Evolutionary conservation across 2,329 filamentous ascomycete species (phyloP).

Genomic region (Aspergillus aculeatinus): DNA sequence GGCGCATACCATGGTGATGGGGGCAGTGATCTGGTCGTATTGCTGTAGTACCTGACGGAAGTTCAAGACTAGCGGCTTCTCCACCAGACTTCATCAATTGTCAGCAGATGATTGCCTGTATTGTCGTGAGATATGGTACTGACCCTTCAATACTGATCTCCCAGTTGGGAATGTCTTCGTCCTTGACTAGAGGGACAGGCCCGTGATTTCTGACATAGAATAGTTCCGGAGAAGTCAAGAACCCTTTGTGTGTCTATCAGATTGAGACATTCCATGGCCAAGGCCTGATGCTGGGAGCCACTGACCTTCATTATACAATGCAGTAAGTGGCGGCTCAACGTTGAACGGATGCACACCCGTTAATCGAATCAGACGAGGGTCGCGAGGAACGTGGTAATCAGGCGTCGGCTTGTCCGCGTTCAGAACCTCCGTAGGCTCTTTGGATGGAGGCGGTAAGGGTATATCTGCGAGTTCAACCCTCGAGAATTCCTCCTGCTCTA

Average conservation of each 20-base stretch:
- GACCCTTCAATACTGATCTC: constrained; percentile 76
- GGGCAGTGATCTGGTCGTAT: constrained; percentile 80
- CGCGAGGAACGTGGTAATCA: constrained; percentile 75
- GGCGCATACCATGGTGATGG: constrained; percentile 85
- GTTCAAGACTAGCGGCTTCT: constrained; percentile 70
- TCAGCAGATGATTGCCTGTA: constrained; percentile 10
- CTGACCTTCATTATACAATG: constrained; percentile 66
- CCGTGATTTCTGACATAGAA: constrained; percentile 95
- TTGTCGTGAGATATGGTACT: background rate
- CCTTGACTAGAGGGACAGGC: constrained; percentile 70
- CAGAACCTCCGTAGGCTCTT: constrained; percentile 60
- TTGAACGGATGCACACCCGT: constrained; percentile 93
- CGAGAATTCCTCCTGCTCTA: constrained; percentile 28
- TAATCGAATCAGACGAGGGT: constrained; percentile 77
- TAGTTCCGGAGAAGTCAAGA: constrained; percentile 80
- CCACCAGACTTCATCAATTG: constrained; percentile 59
- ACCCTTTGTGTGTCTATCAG: constrained; percentile 52
- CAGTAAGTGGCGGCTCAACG: constrained; percentile 76
- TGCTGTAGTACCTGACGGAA: constrained; percentile 70
- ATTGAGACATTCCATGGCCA: background rate
- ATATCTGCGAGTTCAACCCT: constrained; percentile 45
- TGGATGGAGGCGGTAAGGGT: constrained; percentile 67
- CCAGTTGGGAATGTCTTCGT: constrained; percentile 74
- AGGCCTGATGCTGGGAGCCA: background rate
- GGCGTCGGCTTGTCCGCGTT: constrained; percentile 79